Conservation (phyloP, 176 grass and related monocot genomes). For the Coix lacrymajobi region DNA sequence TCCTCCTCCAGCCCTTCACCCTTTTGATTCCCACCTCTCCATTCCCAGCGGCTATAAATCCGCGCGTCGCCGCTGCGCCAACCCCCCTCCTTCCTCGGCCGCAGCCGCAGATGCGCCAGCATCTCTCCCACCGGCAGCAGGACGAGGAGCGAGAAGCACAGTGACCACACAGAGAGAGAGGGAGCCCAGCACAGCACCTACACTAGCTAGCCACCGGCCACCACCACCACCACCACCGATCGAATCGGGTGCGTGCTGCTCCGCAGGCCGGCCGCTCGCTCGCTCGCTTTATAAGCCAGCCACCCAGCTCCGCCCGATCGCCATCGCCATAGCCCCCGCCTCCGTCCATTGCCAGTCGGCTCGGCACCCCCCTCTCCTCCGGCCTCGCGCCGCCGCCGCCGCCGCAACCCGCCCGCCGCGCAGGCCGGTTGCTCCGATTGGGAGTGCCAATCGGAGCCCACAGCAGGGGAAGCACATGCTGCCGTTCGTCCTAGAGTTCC, state of each 20-base stretch:
- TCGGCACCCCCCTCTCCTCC: too few species aligned
- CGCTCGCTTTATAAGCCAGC: slow-evolving; percentile 23
- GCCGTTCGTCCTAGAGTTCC: slow-evolving; percentile 56
- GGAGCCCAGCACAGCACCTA: not conserved
- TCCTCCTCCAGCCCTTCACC: too few species aligned
- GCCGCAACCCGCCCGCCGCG: not conserved
- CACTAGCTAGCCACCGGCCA: not conserved
- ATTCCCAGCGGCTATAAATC: slow-evolving; percentile 23
- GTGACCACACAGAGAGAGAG: not conserved
- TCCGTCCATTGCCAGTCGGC: not conserved
- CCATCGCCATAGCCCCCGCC: not conserved
- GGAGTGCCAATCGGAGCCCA: slow-evolving; percentile 5
- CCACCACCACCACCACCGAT: not conserved
- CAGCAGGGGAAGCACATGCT: slow-evolving; percentile 46
- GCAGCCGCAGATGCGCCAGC: not conserved
- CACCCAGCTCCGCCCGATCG: not conserved
- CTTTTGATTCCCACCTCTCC: slow-evolving; percentile 4
- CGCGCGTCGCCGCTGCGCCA: not conserved
- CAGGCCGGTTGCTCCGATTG: slow-evolving; percentile 20
- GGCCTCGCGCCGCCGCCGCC: not conserved
- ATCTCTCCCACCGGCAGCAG: not conserved
- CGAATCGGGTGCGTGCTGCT: slow-evolving; percentile 23
- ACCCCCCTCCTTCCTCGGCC: not conserved
- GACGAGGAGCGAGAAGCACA: not conserved
- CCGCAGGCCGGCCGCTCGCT: not conserved